Evolutionary conservation across 345 rosid species (phyloP).

Genomic region (Aquilaria yunnanensis): DNA sequence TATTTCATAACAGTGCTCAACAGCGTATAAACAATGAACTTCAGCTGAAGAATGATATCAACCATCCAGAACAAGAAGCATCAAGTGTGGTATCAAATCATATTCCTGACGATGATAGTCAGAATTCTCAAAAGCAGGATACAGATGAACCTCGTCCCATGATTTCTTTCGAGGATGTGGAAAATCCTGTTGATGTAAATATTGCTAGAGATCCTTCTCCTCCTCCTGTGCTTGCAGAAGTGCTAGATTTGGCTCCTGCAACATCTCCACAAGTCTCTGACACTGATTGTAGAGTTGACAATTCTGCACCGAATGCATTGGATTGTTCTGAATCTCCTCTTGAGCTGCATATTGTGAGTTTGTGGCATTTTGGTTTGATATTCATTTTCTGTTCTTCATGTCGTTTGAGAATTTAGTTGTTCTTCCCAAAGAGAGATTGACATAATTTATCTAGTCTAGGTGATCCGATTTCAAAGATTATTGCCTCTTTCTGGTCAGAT

Average conservation of each 20-base stretch:
- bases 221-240: constrained; percentile 91
- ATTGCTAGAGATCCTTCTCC: constrained; percentile 89
- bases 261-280: constrained; percentile 42
- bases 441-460: neutral
- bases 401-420: neutral
- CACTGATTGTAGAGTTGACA: constrained; percentile 38
- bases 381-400: constrained; percentile 4
- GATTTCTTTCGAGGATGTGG: constrained; percentile 88
- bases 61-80: constrained; percentile 36
- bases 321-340: constrained; percentile 65
- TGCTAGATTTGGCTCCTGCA: constrained; percentile 65
- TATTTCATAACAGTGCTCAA: constrained; percentile 37
- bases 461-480: too few relatives aligned
- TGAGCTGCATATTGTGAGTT: constrained; percentile 87
- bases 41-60: constrained; percentile 27
- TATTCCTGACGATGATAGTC: constrained; percentile 21
- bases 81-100: constrained; percentile 30
- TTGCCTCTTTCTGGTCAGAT: too few relatives aligned
- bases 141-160: constrained; percentile 56
- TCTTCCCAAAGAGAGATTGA: neutral
- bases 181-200: constrained; percentile 32
- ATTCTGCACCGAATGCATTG: constrained; percentile 43
- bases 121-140: constrained; percentile 27
- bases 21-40: constrained; percentile 33
- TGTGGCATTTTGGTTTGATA: constrained; percentile 7